Base-by-base conservation (phyloP, 2,329 filamentous ascomycete genomes). In the Calonectria fujianensis region DNA sequence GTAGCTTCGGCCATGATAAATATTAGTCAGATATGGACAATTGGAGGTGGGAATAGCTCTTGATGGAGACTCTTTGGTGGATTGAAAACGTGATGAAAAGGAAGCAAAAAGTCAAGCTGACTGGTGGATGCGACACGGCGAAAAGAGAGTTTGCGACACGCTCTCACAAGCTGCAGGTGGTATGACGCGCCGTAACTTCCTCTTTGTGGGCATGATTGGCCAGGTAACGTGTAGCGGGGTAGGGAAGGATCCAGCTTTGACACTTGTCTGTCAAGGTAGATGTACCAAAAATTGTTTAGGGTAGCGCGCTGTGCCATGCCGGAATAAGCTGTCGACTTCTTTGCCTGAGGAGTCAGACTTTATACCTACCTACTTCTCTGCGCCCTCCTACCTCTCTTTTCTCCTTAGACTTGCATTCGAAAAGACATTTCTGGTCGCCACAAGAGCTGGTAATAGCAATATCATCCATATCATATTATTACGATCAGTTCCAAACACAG, bases 1-100 rank as follows among this genome's bases (percentile, higher is more conserved):
- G 76, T 76, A 63, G 74, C 52, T n/a, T 84, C 83, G 37, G 83
- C 78, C 83, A 83, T 83, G 76, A 67, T 75, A 69, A 72, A 70
- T 75, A 39, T 29, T 35, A 20, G 24, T 48, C 4, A 4, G 41
- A 39, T 51, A 45, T 69, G 20, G 31, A 29, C 52, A 68, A 70
- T 69, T 73, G 57, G 31, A 57, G 32, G 48, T 67, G 39, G 27
- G 9, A 35, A 61, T 37, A 50, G 13, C 18, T 65, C 27, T 13
- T 45, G 32, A 61, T 70, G 61, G 61, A 31, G 14, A 63, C 59
- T 48, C 32, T 11, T 27, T 51, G 66, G 20, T 65, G 39, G 57
- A 41, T 66, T 45, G 39, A 24, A 52, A 64, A 35, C 48, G 52
- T 52, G 61, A 70, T 70, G 59, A 29, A 61, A 31, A 29, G 37